Base-by-base conservation (phyloP, 108 stramenopile genomes). In the Conticribra weissflogii region DNA sequence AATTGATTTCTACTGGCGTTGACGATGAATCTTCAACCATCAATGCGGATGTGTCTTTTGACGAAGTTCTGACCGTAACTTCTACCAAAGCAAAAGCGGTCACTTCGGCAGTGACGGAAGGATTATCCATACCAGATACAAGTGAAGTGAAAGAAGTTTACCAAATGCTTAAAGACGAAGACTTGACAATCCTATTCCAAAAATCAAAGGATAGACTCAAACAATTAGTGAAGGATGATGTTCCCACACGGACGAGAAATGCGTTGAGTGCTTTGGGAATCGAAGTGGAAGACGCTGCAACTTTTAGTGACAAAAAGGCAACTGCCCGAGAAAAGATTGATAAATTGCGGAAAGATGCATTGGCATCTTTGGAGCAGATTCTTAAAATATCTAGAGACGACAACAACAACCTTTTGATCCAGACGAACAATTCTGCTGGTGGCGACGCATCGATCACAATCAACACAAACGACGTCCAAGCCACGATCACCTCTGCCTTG, bases 151-250 rank as follows among this genome's bases (percentile, higher is more conserved):
- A 85, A 48, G 78, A 87, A 72, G 53, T 95, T 21, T 74, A 89
- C 46, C 54, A 70, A 59, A 90, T 95, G 87, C 68, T 95, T 23
- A 89, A 90, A 54, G 88, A 90, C 65, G 90, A 95, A 58, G 88
- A 92, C 60, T 68, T 95, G 57, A 89, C 89, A 7, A 78, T 78
- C 1, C 41, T 95, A 19, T 68, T 95, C 23, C 68, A 81, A 63
- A 87, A 81, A 31, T 86, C 88, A 32, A 72, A 73, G 51, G 76
- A 78, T 51, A 81, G 90, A 30, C 69, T 95, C 63, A 76, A 84
- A 67, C 73, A 87, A 54, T 60, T 95, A 45, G 72, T 92, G 24
- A 63, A 85, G 31, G 74, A 73, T 7, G 91, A 87, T 21, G 73
- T 95, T 49, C 85, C 89, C 1, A 27, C 66, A 16, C 73, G 76